Evolutionary conservation across 2,329 filamentous ascomycete genomes (phyloP).

Genomic region (Neobulgaria alba): DNA sequence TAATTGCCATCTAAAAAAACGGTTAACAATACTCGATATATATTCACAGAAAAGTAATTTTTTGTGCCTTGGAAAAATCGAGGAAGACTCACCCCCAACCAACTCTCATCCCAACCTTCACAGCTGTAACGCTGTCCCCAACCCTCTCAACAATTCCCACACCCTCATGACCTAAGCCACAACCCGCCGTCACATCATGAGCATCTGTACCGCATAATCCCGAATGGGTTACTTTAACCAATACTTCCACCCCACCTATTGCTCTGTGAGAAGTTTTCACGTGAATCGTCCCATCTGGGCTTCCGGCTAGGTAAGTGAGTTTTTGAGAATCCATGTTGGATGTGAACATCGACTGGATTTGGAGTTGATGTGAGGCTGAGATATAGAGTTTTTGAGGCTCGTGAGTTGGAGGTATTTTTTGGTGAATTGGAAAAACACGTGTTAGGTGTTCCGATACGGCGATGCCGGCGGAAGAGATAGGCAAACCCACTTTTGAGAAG

Average conservation of each 20-base stretch:
- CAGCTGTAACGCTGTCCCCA: conserved; percentile 45
- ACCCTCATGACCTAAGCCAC: conserved; percentile 57
- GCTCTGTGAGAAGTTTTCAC: conserved; percentile 5
- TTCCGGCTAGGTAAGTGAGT: conserved; percentile 4
- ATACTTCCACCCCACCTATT: conserved; percentile 5
- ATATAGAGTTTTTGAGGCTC: too few species aligned
- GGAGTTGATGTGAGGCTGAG: too few species aligned
- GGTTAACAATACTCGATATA: background rate
- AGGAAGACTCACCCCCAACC: conserved; percentile 32
- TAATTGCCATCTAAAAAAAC: conserved; percentile 13
- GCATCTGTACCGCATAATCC: conserved; percentile 49
- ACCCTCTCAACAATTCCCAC: conserved; percentile 58
- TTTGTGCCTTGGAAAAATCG: too few species aligned
- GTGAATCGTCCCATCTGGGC: background rate
- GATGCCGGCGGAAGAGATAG: too few species aligned
- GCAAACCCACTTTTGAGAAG: too few species aligned
- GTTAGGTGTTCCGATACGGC: too few species aligned
- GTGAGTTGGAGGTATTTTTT: too few species aligned
- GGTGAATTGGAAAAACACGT: too few species aligned
- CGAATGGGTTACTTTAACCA: conserved; percentile 3
- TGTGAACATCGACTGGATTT: too few species aligned
- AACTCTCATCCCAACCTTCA: conserved; percentile 44
- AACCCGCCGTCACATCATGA: conserved; percentile 23
- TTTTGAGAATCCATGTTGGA: background rate
- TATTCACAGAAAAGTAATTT: conserved; percentile 19